Evolutionary conservation across 1,284 basidiomycete species (phyloP).

Genomic region (Naganishia cerealis): DNA sequence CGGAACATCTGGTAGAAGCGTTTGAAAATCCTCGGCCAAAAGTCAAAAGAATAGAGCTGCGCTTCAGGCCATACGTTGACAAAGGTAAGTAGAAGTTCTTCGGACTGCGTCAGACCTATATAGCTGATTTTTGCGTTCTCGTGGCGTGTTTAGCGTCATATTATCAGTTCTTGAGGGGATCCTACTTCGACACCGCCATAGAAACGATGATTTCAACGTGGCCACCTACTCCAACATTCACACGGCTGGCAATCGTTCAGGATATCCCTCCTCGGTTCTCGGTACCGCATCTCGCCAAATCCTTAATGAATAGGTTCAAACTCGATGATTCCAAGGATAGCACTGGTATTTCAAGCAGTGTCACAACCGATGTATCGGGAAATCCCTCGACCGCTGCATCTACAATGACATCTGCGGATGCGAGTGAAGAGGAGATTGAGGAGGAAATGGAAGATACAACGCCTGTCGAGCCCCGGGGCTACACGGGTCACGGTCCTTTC

Average conservation of each 20-base stretch:
- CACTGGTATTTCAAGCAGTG: slow-evolving; percentile 26
- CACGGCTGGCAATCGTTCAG: slow-evolving; percentile 52
- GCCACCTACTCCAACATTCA: slow-evolving; percentile 47
- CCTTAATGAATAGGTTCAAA: slow-evolving; percentile 28
- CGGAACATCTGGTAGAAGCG: slow-evolving; percentile 54
- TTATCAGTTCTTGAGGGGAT: slow-evolving; percentile 38
- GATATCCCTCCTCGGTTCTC: slow-evolving; percentile 51
- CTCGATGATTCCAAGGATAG: slow-evolving; percentile 23
- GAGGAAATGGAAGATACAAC: slow-evolving; percentile 34
- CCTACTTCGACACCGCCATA: slow-evolving; percentile 55
- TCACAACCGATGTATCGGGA: slow-evolving; percentile 24
- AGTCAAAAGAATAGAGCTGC: slow-evolving; percentile 49
- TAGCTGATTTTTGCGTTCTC: neutral
- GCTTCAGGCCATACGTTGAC: slow-evolving; percentile 55
- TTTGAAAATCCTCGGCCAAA: slow-evolving; percentile 45
- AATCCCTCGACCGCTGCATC: slow-evolving; percentile 17
- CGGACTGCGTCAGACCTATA: neutral
- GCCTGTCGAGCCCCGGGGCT: slow-evolving; percentile 42
- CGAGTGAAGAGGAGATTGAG: slow-evolving; percentile 36
- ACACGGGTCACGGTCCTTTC: slow-evolving; percentile 53
- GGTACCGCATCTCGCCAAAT: slow-evolving; percentile 38
- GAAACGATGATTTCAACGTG: slow-evolving; percentile 48
- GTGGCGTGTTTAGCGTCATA: slow-evolving; percentile 1
- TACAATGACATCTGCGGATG: slow-evolving; percentile 43
- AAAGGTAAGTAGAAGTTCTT: slow-evolving; percentile 40